Evolutionary conservation across 2,329 filamentous ascomycete genomes (phyloP), one percentile per base, ranked within the genome.

Genomic region (Aspergillus alliaceus): DNA sequence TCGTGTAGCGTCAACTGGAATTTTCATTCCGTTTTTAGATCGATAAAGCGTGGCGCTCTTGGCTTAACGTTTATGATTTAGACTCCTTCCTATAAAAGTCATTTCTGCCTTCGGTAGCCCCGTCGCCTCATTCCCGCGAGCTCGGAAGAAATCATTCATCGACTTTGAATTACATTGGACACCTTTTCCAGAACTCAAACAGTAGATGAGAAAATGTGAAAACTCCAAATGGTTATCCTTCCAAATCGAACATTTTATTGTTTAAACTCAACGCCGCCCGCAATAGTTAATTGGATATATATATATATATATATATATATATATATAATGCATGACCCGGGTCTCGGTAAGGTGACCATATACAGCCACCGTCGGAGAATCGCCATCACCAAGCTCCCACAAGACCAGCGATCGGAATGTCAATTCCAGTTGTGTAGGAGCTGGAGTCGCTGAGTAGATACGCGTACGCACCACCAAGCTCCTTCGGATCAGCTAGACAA

Each of bases 401-500:
- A 59, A 76, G 68, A 7, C 74, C 73, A 42, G 73, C 73, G 40
- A 77, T 68, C 0, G 72, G 73, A 59, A 75, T 74, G 50, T 75
- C 72, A 58, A 70, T 72, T 2, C 70, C 69, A 1, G 69, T 75
- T 1, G 73, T 75, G 52, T 75, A 75, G 24, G 71, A 74, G 6
- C 67, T 70, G 0, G 65, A 64, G 56, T 85, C 82, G 55, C 76
- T 80, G n/a, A 85, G 66, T 55, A 85, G 66, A 60, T 84, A 85
- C 4, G 84, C 81, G 61, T 84, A 85, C 1, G 82, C 82, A 14
- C 82, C 82, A 2, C 82, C 81, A 2, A 85, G 69, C 68, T 85
- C 82, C 60, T 81, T 76, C 0, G 80, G 78, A 48, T 81, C 75
- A 0, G 82, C 83, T 35, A 85, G 62, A 27, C 82, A 71, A 11